A percentile compares a stretch with the other conserved stretches of the same genome.
Evolutionary conservation across 2,329 filamentous ascomycete genomes (phyloP).

Genomic region (Neonectria neomacrospora): DNA sequence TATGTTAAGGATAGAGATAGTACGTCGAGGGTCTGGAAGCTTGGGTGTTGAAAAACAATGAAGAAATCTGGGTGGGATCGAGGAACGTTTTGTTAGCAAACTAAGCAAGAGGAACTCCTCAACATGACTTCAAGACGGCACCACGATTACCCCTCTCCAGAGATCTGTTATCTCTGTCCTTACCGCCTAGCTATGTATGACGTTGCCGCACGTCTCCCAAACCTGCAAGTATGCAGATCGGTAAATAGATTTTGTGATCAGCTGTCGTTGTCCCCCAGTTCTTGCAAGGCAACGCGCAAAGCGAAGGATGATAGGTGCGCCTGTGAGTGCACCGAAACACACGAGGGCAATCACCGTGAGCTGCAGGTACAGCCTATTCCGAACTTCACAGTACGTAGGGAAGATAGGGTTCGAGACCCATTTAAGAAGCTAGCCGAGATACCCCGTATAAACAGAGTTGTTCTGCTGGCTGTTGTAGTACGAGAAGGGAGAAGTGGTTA

Average conservation of each 20-base stretch:
- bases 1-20: background rate
- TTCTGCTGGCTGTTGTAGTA: background rate
- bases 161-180: background rate
- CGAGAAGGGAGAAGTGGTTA: background rate
- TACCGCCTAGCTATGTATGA: background rate
- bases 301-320: too few species aligned
- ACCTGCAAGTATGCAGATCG: background rate
- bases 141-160: background rate
- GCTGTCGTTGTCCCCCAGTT: too few species aligned
- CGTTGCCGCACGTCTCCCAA: background rate
- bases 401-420: too few species aligned
- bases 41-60: background rate
- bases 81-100: background rate
- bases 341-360: too few species aligned
- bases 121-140: background rate
- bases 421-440: background rate
- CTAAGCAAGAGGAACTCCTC: too few species aligned
- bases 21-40: background rate
- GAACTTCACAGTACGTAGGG: too few species aligned
- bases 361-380: too few species aligned
- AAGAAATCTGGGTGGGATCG: background rate
- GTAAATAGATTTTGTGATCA: background rate
- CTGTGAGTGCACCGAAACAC: too few species aligned
- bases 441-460: background rate
- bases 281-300: too few species aligned